Conservation (phyloP, 495 filamentous ascomycete genomes). For the Astrothelium macrocarpum region DNA sequence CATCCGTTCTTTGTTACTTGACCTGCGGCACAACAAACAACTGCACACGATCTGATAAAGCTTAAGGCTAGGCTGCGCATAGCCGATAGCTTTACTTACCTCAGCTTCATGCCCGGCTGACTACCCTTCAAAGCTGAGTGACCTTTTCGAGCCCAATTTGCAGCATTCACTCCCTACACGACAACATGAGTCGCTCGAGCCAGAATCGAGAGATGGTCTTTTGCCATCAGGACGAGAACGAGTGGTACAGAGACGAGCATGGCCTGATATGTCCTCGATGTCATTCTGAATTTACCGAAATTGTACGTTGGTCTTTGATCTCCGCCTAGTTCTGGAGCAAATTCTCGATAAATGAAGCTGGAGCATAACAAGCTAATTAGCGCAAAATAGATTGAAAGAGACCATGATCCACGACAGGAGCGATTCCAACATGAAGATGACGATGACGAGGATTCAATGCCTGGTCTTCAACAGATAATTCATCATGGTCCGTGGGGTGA, state of each 20-base stretch:
- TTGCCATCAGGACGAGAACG: slow-evolving; percentile 69
- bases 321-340: neutral
- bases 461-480: slow-evolving; percentile 7
- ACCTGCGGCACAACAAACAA: neutral
- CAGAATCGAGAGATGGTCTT: slow-evolving; percentile 55
- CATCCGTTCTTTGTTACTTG: neutral
- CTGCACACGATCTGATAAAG: neutral
- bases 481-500: slow-evolving; percentile 28
- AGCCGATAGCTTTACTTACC: neutral
- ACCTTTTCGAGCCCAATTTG: too few relatives aligned
- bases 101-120: neutral
- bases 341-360: neutral
- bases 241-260: slow-evolving; percentile 65
- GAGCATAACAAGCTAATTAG: neutral
- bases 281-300: slow-evolving; percentile 68
- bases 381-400: slow-evolving; percentile 30
- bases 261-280: slow-evolving; percentile 69
- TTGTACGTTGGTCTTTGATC: slow-evolving; percentile 43
- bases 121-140: neutral
- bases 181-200: neutral
- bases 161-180: too few relatives aligned
- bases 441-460: slow-evolving; percentile 26
- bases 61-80: neutral
- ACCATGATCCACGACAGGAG: slow-evolving; percentile 33
- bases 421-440: slow-evolving; percentile 9